Percentiles rank a stretch among this genome's conserved stretches.
These are phyloP conservation scores for Pestalotiopsis sp. DNA, from an alignment of 2,329 filamentous ascomycete species.

Conservation along the genomic window DNA sequence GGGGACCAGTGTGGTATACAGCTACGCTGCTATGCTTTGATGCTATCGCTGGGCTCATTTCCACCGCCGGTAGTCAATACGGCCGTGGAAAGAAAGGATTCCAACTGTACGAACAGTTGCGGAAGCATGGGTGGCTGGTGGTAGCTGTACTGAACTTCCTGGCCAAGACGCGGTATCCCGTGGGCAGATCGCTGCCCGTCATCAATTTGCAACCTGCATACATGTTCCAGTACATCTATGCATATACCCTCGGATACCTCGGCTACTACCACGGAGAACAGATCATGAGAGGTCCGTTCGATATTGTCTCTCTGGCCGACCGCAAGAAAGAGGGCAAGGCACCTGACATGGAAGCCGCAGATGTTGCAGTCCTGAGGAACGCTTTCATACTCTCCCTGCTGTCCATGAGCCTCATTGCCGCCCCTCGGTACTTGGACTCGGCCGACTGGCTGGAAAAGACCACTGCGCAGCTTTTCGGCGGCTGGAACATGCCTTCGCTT, in stretches of 20 bases:
- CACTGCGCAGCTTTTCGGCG: conserved; percentile 12
- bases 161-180: conserved; percentile 10
- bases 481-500: conserved; percentile 14
- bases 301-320: neutral
- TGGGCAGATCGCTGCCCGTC: conserved; percentile 18
- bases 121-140: conserved; percentile 2
- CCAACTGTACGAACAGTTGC: neutral
- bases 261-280: conserved; percentile 6
- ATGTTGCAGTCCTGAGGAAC: neutral
- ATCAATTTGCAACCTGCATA: conserved; percentile 22
- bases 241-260: conserved; percentile 22
- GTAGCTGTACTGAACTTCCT: conserved; percentile 3
- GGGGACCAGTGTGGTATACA: conserved; percentile 24
- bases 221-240: conserved; percentile 23
- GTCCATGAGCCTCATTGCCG: neutral
- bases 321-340: neutral
- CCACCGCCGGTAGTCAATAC: conserved; percentile 17
- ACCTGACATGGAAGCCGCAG: too few relatives aligned
- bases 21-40: conserved; percentile 24
- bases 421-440: neutral
- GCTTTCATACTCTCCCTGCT: neutral
- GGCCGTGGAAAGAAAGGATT: neutral
- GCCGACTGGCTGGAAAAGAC: neutral
- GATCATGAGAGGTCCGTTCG: conserved; percentile 2
- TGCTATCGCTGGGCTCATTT: conserved; percentile 13